Evolutionary conservation across 306 rosid species (phyloP).

Genomic region (Cicer chorassanicum): DNA sequence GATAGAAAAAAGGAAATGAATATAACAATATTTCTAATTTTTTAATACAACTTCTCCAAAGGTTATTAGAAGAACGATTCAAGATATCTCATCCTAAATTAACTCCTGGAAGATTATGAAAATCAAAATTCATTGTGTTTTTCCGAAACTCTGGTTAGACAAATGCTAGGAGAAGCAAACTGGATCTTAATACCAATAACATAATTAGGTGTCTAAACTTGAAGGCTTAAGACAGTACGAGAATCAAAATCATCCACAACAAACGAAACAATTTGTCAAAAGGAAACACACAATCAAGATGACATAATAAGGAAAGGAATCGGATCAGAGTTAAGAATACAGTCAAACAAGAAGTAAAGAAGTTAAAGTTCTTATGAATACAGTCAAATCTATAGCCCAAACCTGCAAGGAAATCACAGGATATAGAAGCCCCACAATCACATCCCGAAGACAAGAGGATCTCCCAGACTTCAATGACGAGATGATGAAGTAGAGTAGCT

Average conservation of each 20-base stretch:
- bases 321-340: conserved; percentile 18
- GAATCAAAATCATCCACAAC: conserved; percentile 27
- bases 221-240: conserved; percentile 23
- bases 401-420: conserved; percentile 98
- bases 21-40: conserved; percentile 2
- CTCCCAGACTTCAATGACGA: conserved; percentile 92
- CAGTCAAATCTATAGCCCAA: conserved; percentile 41
- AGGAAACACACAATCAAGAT: conserved; percentile 27
- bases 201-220: conserved; percentile 10
- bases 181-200: conserved; percentile 22
- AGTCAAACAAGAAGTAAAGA: conserved; percentile 28
- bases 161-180: conserved; percentile 23
- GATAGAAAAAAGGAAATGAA: conserved; percentile 25
- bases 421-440: conserved; percentile 86
- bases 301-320: conserved; percentile 21
- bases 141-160: conserved; percentile 15
- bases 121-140: conserved; percentile 7
- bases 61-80: conserved; percentile 23
- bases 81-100: conserved; percentile 19
- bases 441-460: conserved; percentile 81
- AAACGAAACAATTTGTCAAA: conserved; percentile 27
- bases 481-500: conserved; percentile 90
- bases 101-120: conserved; percentile 19
- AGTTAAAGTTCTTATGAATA: conserved; percentile 15
- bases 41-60: conserved; percentile 29